Evolutionary conservation across 768 basidiomycete species (phyloP), one percentile per base, ranked within the genome.

Genomic region (Podaxis sp.): DNA sequence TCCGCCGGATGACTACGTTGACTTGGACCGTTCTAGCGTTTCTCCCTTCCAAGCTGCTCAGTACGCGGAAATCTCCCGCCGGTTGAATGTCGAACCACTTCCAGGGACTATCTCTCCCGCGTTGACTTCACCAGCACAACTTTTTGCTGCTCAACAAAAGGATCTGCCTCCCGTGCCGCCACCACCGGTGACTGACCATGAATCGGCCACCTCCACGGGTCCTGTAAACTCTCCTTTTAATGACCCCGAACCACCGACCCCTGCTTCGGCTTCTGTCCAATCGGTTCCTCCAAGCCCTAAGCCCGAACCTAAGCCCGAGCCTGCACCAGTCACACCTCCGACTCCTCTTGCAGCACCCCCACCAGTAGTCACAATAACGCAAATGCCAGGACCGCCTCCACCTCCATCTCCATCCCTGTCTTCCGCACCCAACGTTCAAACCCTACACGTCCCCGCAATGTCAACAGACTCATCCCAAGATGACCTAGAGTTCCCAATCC

Each of bases 41-140:
- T 86, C 89, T 2, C 89, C 90, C 0, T 89, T 81, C 80, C 90
- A 92, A 69, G 90, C 87, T 44, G 81, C 79, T 0, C 91, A 92
- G 71, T 92, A 92, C 68, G 83, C 79, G 19, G 89, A 88, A 68
- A 90, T 91, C 60, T 84, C 87, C 4, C 78, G 81, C 67, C 82
- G 77, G 19, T 72, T 92, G 44, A 81, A 84, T 62, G 69, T 74
- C 4, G 72, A 78, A 15, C 72, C 76, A 9, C 79, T 80, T 4
- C 66, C 59, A 42, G 78, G 76, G 30, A 65, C 80, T 28, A 64
- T 68, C 36, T 76, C 74, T 9, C 73, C 75, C 3, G 61, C 64
- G 5, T 53, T 40, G 42, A 38, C 51, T 48, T 61, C 39, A n/a
- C 46, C 61, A 0, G 61, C 61, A n/a, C 54, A 63, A 30, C 33